Base-by-base conservation (phyloP, 495 filamentous ascomycete species). In the Penicillium atrosanguineum region DNA sequence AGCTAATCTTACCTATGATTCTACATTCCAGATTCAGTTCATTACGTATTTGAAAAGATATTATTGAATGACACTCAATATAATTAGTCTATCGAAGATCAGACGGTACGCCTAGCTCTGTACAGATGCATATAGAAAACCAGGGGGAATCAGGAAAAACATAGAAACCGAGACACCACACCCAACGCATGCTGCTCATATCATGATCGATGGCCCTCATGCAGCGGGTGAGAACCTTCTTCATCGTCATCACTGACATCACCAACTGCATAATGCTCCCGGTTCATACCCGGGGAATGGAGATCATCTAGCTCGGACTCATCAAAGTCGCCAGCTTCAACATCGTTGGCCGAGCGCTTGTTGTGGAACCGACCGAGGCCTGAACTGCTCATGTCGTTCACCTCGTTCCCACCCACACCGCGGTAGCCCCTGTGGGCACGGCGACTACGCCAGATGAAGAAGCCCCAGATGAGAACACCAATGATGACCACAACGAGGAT, bases 291-390 rank as follows among this genome's bases (percentile, higher is more conserved):
- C 25, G 71, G 68, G 7, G 70, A 73, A 44, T 87, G 81, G 42
- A 95, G 67, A 55, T 91, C 83, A 64, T 95, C 89, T 31, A 97
- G 63, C 67, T 95, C 89, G 39, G 80, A 81, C 70, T 97, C 94
- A 59, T 97, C 91, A 72, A 94, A 97, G 65, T 93, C 91, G 12
- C 77, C 87, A 15, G 88, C 87, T 69, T 96, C 91, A 29, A 96
- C 70, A 67, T 92, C 89, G 25, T 75, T 65, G 4, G 63, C 55
- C 14, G 68, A 64, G 51, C 81, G 82, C 47, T 78, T 74, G 42
- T 83, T 77, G 50, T 64, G 68, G 58, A 71, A 69, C n/a, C 72
- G 68, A 34, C 70, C 56, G 11, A 69, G 46, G 18, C 70, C 58
- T 29, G 70, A 72, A 40, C 58, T 54, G 45, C 71, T 38, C 46